Conservation (phyloP, 164 flowering plant genomes). For the Aristolochia californica region DNA sequence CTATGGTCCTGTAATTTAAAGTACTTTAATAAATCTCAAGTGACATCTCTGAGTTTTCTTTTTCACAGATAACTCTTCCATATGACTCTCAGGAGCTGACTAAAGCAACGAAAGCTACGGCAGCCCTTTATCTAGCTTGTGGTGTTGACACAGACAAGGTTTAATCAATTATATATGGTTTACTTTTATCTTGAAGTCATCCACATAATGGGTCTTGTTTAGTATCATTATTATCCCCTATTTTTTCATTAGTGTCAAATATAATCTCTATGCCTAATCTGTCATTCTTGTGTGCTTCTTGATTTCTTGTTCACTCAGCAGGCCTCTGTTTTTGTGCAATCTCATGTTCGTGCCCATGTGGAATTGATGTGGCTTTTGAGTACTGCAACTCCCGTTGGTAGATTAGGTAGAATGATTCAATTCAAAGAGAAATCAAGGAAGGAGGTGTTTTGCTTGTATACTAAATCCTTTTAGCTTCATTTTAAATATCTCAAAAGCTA, state of each 20-base stretch:
- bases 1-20: not conserved
- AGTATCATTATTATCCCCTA: not conserved
- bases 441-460: conserved; percentile 47
- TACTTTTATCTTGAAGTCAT: too few relatives aligned
- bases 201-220: not conserved
- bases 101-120: conserved; percentile 75
- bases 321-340: conserved; percentile 97
- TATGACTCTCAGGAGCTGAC: conserved; percentile 63
- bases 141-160: conserved; percentile 91
- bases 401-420: conserved; percentile 95
- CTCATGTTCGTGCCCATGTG: conserved; percentile 94
- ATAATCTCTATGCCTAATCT: conserved; percentile 1
- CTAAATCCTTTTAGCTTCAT: conserved; percentile 7
- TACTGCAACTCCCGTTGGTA: conserved; percentile 80
- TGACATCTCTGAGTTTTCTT: not conserved
- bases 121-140: conserved; percentile 92
- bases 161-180: too few relatives aligned
- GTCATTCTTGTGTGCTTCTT: conserved; percentile 1
- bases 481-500: not conserved
- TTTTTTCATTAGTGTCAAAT: not conserved
- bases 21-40: not conserved
- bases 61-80: conserved; percentile 67
- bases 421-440: conserved; percentile 96
- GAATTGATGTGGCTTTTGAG: conserved; percentile 93
- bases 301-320: conserved; percentile 18